Conservation (phyloP, 768 basidiomycete genomes). For the Exidia glandulosa region DNA sequence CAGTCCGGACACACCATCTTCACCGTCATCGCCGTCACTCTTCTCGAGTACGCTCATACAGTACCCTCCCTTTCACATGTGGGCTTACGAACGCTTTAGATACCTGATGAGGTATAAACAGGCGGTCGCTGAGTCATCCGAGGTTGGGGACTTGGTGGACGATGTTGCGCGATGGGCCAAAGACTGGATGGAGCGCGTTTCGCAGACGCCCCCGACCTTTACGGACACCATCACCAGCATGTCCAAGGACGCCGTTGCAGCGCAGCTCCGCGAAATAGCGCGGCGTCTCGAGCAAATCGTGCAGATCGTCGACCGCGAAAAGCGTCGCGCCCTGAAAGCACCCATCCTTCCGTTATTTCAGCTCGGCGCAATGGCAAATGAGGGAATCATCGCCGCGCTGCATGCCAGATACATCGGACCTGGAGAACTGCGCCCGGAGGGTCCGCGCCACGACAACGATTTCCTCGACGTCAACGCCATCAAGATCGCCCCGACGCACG, state of each 20-base stretch:
- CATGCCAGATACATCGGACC: slow-evolving; percentile 41
- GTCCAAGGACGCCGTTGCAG: slow-evolving; percentile 21
- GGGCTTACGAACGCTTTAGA: slow-evolving; percentile 23
- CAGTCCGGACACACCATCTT: slow-evolving; percentile 32
- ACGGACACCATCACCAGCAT: slow-evolving; percentile 29
- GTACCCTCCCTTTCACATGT: no score
- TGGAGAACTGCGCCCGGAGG: slow-evolving; percentile 34
- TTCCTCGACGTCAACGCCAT: slow-evolving; percentile 42
- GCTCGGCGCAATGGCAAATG: slow-evolving; percentile 6
- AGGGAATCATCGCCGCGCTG: slow-evolving; percentile 31
- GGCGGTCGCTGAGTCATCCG: slow-evolving; percentile 34
- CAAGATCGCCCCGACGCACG: slow-evolving; percentile 57
- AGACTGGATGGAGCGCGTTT: slow-evolving; percentile 35
- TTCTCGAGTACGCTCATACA: slow-evolving; percentile 43
- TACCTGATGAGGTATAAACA: slow-evolving; percentile 50
- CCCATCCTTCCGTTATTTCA: background rate
- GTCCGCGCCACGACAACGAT: slow-evolving; percentile 64
- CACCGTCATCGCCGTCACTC: slow-evolving; percentile 32
- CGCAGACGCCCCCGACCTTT: slow-evolving; percentile 29
- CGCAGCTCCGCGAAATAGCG: slow-evolving; percentile 25
- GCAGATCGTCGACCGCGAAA: slow-evolving; percentile 43
- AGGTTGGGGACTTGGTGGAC: slow-evolving; percentile 29
- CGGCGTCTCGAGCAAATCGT: slow-evolving; percentile 21
- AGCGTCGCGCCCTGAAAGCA: slow-evolving; percentile 19
- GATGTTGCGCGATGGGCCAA: slow-evolving; percentile 35